A percentile compares a stretch with the other conserved stretches of the same genome.
These are phyloP conservation scores for Exophiala spinifera DNA, from an alignment of 2,329 filamentous ascomycete species.

Conservation along the genomic window DNA sequence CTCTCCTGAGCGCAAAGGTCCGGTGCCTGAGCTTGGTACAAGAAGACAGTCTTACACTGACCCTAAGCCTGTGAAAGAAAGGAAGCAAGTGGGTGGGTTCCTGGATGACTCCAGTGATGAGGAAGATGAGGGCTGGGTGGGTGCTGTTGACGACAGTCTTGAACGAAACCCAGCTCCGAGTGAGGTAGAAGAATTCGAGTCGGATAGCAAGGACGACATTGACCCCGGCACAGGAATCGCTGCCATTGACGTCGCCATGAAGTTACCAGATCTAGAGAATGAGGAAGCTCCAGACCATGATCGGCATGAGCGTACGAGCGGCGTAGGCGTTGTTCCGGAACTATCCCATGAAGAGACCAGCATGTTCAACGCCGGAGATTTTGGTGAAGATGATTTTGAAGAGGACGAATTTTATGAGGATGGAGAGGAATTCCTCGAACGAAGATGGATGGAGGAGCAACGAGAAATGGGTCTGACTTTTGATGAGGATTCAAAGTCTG, in stretches of 20 bases:
- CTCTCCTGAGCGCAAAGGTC: conserved; percentile 11
- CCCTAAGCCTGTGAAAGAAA: conserved; percentile 3
- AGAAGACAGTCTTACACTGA: background rate
- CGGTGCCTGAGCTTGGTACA: background rate
- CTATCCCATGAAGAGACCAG: conserved; percentile 52
- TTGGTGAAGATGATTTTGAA: conserved; percentile 57
- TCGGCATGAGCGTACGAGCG: conserved; percentile 26
- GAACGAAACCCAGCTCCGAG: background rate
- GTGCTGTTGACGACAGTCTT: conserved; percentile 5
- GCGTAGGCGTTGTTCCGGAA: conserved; percentile 34
- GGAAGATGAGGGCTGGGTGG: conserved; percentile 27
- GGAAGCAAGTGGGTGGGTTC: conserved; percentile 28
- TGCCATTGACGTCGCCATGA: conserved; percentile 19
- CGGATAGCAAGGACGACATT: conserved; percentile 7
- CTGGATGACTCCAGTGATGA: conserved; percentile 49
- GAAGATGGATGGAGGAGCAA: conserved; percentile 74
- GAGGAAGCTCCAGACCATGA: conserved; percentile 1
- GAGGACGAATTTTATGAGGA: conserved; percentile 58
- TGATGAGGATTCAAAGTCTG: conserved; percentile 57
- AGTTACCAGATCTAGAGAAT: conserved; percentile 23
- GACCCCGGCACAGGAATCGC: conserved; percentile 9
- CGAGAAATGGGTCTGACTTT: conserved; percentile 42
- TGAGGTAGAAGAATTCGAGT: conserved; percentile 1
- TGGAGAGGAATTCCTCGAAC: conserved; percentile 64
- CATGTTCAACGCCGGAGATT: conserved; percentile 46